Evolutionary conservation across 164 flowering plant species (phyloP), one percentile per base, ranked within the genome.

Genomic region (Chimonanthus praecox): DNA sequence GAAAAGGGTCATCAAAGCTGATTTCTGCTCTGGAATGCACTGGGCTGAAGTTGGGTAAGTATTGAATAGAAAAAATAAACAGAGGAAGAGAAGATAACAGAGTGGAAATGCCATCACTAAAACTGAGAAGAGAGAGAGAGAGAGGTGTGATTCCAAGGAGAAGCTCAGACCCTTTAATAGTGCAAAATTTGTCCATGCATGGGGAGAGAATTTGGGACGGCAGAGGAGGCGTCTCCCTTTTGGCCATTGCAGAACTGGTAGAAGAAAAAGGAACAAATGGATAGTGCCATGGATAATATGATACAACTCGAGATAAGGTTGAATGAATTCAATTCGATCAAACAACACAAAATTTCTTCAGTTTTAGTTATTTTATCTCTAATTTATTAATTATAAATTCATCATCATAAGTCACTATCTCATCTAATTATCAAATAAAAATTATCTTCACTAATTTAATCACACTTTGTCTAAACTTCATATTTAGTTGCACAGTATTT

Each of bases 11-110:
- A 65, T 20, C 16, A 65, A 45, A 33, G 68, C 46, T 9, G 4
- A 6, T 33, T 65, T 65, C 74, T 87, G 87, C 73, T 85, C 80
- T 0, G 68, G 51, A 3, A 67, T 79, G 64, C 90, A 87, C 58
- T 69, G 79, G 20, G 78, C 50, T 18, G 70, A 68, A 54, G 60
- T 6, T 15, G 60, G 5, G 75, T 47, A 71, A 43, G 66, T 75
- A 68, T 61, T 77, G 71, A 45, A 43, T 3, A 65, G 68, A 47
- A 13, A 13, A 47, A 65, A 7, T 49, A 21, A 11, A n/a, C 11
- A 54, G 16, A 54, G 60, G 60, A 54, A 15, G 16, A 4, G 66
- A 63, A 18, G 47, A 43, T 3, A 7, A 65, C 47, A 9, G 5
- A 68, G 47, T 48, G 62, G 74, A 76, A 74, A 68, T 75, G 74